Base-by-base conservation (phyloP, 2,329 filamentous ascomycete species). In the Fusarium protoensiforme region DNA sequence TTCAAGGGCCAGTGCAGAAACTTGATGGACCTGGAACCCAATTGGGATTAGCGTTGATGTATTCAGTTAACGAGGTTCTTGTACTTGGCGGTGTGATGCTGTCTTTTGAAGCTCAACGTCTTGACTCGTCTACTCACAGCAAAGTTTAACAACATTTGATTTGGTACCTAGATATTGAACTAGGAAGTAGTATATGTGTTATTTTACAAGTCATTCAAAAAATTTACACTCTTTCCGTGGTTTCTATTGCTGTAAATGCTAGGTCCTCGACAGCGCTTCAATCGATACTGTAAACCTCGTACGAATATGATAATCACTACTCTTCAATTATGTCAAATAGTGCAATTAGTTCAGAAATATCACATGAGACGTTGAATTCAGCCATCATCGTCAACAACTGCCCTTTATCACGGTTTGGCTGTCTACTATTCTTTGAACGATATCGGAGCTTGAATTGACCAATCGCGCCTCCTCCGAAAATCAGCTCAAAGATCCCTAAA, bases 1-100 rank as follows among this genome's bases (percentile, higher is more conserved):
- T 73, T 67, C 67, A 58, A 51, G 29, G n/a, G 36, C 58, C 64
- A 54, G 54, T 29, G 73, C 67, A 76, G 72, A 76, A 69, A 73
- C 71, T 67, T 71, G 64, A 69, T 51, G 51, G 27, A 24, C n/a
- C 6, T 74, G 67, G 54, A 41, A 31, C 70, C 73, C 7, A 36
- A 72, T 61, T 24, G 7, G 71, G 72, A 65, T 24, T 76, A 76
- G 75, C 18, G 70, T 7, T 2, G 2, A 5, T 3, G 18, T 33
- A 73, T 66, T 64, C 39, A 65, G 31, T 65, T 74, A 69, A 46
- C 35, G 61, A 18, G 24, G 51, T 9, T 10, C 13, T 61, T 75
- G 66, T 10, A 59, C 24, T n/a, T 73, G 73, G 24, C 24, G 48
- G 64, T 51, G 38, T 7, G 6, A 3, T 27, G 9, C 9, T 9